Evolutionary conservation across 148 eudicot species (phyloP).

Genomic region (Rhododendron ovatum): DNA sequence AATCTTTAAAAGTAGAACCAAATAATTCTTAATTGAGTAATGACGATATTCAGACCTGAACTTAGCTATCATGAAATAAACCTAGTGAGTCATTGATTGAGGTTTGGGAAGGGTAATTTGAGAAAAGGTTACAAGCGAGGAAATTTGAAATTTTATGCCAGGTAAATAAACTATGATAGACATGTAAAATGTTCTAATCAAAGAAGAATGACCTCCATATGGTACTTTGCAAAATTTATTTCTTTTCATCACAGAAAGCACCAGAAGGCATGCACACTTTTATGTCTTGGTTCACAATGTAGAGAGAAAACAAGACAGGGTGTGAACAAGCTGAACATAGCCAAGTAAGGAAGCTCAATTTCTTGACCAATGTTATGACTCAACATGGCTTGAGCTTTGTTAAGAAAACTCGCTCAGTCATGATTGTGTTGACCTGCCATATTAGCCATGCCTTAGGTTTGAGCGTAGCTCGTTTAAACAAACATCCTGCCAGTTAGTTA

Average conservation of each 20-base stretch:
- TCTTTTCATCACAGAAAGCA: neutral
- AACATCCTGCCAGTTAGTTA: neutral
- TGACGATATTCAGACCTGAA: neutral
- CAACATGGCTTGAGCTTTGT: neutral
- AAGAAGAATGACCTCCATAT: neutral
- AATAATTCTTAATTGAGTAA: neutral
- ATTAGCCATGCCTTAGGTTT: neutral
- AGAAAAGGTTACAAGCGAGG: neutral
- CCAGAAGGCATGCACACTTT: neutral
- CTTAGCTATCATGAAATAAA: neutral
- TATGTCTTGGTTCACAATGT: neutral
- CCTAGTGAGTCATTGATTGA: neutral
- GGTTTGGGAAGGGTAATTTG: neutral
- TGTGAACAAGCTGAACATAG: neutral
- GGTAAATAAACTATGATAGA: neutral
- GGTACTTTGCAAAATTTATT: neutral
- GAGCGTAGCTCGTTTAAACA: neutral
- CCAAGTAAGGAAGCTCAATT: neutral
- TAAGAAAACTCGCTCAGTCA: neutral
- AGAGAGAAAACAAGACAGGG: neutral
- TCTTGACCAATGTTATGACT: neutral
- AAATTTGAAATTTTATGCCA: neutral
- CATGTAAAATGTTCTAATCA: neutral
- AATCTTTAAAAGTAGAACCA: neutral
- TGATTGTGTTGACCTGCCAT: neutral